Base-by-base conservation (phyloP, 805 yeast genomes). In the Zygosaccharomyces siamensis region DNA sequence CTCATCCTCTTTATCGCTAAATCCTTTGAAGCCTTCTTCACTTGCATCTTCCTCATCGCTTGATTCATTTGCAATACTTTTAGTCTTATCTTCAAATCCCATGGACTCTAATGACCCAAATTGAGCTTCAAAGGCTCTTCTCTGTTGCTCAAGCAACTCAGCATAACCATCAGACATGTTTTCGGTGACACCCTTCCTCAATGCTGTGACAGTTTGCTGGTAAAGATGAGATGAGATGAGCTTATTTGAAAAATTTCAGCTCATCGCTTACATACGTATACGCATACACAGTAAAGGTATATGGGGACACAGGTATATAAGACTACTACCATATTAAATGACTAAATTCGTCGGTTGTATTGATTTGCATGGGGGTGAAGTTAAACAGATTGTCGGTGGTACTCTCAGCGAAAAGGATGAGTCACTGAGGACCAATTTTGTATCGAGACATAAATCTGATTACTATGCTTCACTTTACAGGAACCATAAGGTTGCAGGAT, bases 361-460 rank as follows among this genome's bases (percentile, higher is more conserved):
- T 33, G 99, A 93, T 64, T 82, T 93, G 50, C 99, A 93, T 67
- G 78, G 85, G 6, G 99, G 99, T 1, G 84, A 87, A 57, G 99
- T 93, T 52, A 93, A 93, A 62, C 99, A 93, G 66, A 93, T 93
- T 46, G 97, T 93, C 1, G 99, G 99, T 5, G 96, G 97, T 0
- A 86, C 97, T 0, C 72, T 93, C 18, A 73, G 76, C 0, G 67
- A 66, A n/a, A 60, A 66, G 7, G 67, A 67, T 7, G 78, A 72
- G 11, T 52, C 60, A 0, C 72, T 80, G 7, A 66, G 77, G 23
- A 86, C 93, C 5, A 93, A 93, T 66, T 90, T 86, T 62, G 86
- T 90, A 4, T 81, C 96, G 2, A 68, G 76, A 24, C 76, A 84
- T 41, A 83, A 95, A 1, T 78, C 97, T 1, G 76, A 83, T 2